Evolutionary conservation across 148 eudicot species (phyloP).

Genomic region (Rhododendron kiyosumense): DNA sequence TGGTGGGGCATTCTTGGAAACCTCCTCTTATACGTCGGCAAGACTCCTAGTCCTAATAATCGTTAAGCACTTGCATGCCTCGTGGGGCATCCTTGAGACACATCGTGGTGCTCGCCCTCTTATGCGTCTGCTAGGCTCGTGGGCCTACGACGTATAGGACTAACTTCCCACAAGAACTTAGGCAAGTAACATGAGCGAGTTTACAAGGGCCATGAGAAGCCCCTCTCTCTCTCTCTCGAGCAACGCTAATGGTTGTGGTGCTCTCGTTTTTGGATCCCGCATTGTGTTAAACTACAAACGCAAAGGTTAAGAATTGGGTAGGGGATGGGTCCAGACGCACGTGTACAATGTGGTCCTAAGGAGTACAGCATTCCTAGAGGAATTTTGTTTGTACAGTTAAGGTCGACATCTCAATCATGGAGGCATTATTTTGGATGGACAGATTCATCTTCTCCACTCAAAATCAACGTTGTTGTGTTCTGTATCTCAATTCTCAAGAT

Average conservation of each 20-base stretch:
- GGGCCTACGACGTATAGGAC: not conserved
- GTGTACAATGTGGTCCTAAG: constrained; percentile 39
- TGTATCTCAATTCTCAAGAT: constrained; percentile 15
- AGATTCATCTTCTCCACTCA: constrained; percentile 24
- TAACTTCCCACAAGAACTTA: not conserved
- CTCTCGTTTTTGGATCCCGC: not conserved
- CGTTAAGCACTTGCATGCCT: not conserved
- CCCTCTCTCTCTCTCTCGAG: not conserved
- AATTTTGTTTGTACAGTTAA: constrained; percentile 37
- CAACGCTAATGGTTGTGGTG: not conserved
- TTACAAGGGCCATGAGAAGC: not conserved
- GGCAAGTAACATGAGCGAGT: not conserved
- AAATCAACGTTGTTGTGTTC: not conserved
- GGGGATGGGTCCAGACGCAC: constrained; percentile 40
- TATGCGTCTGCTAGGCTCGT: not conserved
- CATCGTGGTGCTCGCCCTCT: not conserved
- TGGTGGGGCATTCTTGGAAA: not conserved
- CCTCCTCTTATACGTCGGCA: too few species aligned
- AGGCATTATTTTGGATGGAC: constrained; percentile 38
- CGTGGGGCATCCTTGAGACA: not conserved
- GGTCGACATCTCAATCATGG: constrained; percentile 60
- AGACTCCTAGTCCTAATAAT: too few species aligned
- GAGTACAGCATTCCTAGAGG: constrained; percentile 13
- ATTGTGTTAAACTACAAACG: not conserved
- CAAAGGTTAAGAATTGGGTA: not conserved